phyloP scores from a whole-genome alignment of 441 rosid species.

The Brassica balearica region DNA sequence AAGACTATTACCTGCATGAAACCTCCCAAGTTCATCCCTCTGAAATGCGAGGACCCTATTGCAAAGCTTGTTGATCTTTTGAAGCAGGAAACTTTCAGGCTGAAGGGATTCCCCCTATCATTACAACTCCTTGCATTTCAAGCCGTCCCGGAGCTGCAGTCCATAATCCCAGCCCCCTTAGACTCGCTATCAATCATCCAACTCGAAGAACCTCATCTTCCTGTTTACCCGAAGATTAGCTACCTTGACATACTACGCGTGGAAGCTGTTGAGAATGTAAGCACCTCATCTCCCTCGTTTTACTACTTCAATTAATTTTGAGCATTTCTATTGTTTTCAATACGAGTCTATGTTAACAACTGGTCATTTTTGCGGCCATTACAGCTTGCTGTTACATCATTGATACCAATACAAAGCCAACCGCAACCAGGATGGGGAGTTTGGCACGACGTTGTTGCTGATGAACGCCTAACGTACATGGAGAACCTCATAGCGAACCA shows the following conservation, averaged over 20 bases:
- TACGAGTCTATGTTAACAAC: too few relatives aligned
- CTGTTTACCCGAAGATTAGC: background rate
- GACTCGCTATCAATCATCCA: background rate
- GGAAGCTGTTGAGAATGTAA: background rate
- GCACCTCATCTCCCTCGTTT: background rate
- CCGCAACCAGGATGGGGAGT: background rate
- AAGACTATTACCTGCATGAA: background rate
- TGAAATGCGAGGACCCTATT: background rate
- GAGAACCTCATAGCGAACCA: background rate
- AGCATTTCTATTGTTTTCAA: too few relatives aligned
- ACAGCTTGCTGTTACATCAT: background rate
- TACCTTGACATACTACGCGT: background rate
- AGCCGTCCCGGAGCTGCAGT: background rate
- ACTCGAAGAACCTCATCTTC: background rate
- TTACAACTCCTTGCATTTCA: background rate
- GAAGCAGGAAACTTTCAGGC: background rate
- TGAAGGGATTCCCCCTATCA: background rate
- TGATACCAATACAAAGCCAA: background rate
- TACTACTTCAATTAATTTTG: too few relatives aligned
- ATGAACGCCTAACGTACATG: background rate
- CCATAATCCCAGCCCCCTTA: background rate
- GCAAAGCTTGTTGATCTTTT: background rate
- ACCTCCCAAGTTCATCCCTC: background rate
- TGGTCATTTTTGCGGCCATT: too few relatives aligned
- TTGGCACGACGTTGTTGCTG: background rate